These are phyloP conservation scores for Puya raimondii DNA, from an alignment of 176 grass and related monocot species.

Conservation along the genomic window DNA sequence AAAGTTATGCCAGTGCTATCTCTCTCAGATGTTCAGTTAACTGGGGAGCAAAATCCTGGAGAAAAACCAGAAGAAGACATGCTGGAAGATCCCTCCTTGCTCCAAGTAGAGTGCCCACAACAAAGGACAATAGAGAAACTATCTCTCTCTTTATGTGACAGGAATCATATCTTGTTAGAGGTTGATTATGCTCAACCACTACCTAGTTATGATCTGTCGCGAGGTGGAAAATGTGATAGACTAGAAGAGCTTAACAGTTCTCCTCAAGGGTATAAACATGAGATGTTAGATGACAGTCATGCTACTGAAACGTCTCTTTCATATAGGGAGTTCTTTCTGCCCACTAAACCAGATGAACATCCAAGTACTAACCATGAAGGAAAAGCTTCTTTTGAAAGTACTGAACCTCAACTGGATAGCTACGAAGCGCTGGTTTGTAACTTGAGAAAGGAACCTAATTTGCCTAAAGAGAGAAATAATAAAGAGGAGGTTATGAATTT, in stretches of 20 bases:
- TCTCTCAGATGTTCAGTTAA: conserved; percentile 20
- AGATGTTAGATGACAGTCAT: conserved; percentile 26
- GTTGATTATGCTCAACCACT: conserved; percentile 35
- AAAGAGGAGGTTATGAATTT: conserved; percentile 26
- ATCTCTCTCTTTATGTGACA: conserved; percentile 31
- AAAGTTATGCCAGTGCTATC: conserved; percentile 16
- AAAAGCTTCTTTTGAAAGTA: conserved; percentile 22
- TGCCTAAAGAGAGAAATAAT: conserved; percentile 17
- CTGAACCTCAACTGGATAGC: conserved; percentile 28
- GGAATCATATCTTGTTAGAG: conserved; percentile 25
- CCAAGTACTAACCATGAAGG: conserved; percentile 11
- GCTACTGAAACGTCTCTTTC: conserved; percentile 18
- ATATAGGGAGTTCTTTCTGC: conserved; percentile 29
- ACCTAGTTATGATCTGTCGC: conserved; percentile 20
- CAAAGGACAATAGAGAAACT: conserved; percentile 41
- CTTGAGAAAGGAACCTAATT: conserved; percentile 11
- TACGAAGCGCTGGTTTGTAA: conserved; percentile 19
- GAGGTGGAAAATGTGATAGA: conserved; percentile 16
- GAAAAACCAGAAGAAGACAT: conserved; percentile 35
- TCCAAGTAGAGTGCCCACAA: conserved; percentile 43
- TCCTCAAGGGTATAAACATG: conserved; percentile 17
- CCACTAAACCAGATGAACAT: conserved; percentile 2
- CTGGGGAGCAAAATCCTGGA: conserved; percentile 11
- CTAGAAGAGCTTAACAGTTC: conserved; percentile 22
- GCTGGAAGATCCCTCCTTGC: conserved; percentile 60